Evolutionary conservation across 192 early-diverging fungal genomes (phyloP).

Genomic region (Chytriomyces confervae): DNA sequence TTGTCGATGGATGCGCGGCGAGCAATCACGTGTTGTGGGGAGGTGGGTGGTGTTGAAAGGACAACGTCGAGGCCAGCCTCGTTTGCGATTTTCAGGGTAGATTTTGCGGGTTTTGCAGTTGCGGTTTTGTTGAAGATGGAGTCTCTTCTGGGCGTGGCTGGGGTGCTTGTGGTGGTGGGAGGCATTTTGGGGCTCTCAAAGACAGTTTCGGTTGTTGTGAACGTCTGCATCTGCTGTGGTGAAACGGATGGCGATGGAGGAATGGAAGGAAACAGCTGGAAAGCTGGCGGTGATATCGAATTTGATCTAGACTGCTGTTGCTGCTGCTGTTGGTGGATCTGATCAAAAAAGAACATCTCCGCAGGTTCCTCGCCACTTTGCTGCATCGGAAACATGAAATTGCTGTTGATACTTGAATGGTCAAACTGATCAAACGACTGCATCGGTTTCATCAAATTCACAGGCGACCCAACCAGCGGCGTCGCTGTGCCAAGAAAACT

Average conservation of each 20-base stretch:
- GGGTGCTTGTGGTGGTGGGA: too few species aligned
- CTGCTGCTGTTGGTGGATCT: not conserved
- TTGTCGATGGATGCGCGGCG: conserved; percentile 8
- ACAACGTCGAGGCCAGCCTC: conserved; percentile 20
- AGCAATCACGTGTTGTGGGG: not conserved
- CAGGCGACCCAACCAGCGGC: too few species aligned
- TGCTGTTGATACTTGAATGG: too few species aligned
- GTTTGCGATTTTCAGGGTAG: not conserved
- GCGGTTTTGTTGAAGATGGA: not conserved
- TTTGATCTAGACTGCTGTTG: not conserved
- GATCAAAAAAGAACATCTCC: not conserved
- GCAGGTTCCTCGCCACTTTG: too few species aligned
- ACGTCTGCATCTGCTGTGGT: not conserved
- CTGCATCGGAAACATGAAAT: too few species aligned
- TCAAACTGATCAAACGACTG: too few species aligned
- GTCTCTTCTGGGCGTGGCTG: not conserved
- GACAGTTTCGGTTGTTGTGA: too few species aligned
- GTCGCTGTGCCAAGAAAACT: too few species aligned
- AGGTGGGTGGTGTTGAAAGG: not conserved
- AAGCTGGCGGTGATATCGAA: not conserved
- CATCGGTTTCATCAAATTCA: too few species aligned
- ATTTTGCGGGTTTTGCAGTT: too few species aligned
- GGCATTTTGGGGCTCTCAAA: too few species aligned
- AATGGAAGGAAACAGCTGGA: not conserved
- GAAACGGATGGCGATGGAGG: not conserved